Evolutionary conservation across 257 asterid genomes (phyloP).

Genomic region (Nicotiana knightiana): DNA sequence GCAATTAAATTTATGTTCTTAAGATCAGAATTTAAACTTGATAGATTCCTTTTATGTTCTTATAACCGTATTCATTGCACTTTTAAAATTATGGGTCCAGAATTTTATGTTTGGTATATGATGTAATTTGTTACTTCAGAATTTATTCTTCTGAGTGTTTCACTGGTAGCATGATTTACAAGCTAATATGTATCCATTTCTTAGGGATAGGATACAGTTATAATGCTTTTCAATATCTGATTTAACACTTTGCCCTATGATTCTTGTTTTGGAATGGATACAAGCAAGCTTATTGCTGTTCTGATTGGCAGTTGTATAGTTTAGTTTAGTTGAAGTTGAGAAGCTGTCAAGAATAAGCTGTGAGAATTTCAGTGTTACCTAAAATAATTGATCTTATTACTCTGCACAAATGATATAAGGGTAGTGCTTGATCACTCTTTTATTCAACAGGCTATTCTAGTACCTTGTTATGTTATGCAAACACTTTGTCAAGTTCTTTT

Average conservation of each 20-base stretch:
- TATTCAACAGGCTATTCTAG: too few relatives aligned
- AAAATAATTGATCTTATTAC: background rate
- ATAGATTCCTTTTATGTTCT: too few relatives aligned
- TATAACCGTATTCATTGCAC: too few relatives aligned
- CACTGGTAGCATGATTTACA: constrained; percentile 17
- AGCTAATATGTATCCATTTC: constrained; percentile 23
- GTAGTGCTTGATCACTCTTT: background rate
- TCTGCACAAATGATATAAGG: background rate
- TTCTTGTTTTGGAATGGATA: constrained; percentile 2
- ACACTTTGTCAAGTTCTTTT: too few relatives aligned
- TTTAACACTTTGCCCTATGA: background rate
- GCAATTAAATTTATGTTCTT: too few relatives aligned
- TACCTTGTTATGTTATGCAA: too few relatives aligned
- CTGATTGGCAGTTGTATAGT: background rate
- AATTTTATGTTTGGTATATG: constrained; percentile 17
- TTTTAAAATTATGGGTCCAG: too few relatives aligned
- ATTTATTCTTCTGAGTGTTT: constrained; percentile 19
- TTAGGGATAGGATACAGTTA: constrained; percentile 2
- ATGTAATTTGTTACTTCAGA: constrained; percentile 24
- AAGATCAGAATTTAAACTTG: too few relatives aligned
- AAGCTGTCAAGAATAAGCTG: background rate
- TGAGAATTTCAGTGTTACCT: background rate
- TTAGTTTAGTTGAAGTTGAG: background rate
- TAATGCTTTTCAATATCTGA: background rate
- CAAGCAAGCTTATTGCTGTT: background rate